Base-by-base conservation (phyloP, 1,284 basidiomycete genomes). In the Boletus albobrunnescens region DNA sequence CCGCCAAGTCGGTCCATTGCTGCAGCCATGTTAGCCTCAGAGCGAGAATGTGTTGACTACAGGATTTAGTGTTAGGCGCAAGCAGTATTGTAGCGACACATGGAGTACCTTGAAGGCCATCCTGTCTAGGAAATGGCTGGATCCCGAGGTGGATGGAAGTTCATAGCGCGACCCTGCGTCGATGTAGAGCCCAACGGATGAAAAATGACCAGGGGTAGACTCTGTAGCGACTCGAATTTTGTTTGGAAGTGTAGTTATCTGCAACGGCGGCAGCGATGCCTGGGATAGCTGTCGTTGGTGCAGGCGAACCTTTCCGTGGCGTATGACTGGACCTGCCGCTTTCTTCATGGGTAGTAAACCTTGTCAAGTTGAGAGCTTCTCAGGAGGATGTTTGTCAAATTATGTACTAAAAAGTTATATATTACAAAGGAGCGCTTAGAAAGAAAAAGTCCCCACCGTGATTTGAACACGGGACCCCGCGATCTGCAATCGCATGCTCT, bases 81-180 rank as follows among this genome's bases (percentile, higher is more conserved):
- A 38, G 42, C 24, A 37, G 42, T 24, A 24, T 43, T 35, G 46
- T 36, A 37, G n/a, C n/a, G 36, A 40, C 13, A 16, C 12, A 28
- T 17, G 0, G 67, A 73, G 48, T 52, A 94, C 93, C 79, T 97
- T 97, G 79, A 96, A 98, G 1, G 95, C 94, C 79, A 99, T 85
- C 54, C 94, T 79, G 63, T 98, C 94, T 31, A 97, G 66, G 60
- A 98, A 87, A 76, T 98, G 94, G 54, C 91, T 92, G 6, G 86
- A 84, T 1, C 95, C 95, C 16, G 82, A 84, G 0, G 80, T 88
- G 43, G 79, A 71, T 9, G 78, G 71, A 12, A 79, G 83, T 69
- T 99, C 95, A 74, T 89, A 95, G n/a, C 95, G 79, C 30, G 91
- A 86, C 19, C 96, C 95, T 5, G 92, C 91, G 65, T 97, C 93